Evolutionary conservation across 805 yeast genomes (phyloP).

Genomic region (Wickerhamiella australiensis): DNA sequence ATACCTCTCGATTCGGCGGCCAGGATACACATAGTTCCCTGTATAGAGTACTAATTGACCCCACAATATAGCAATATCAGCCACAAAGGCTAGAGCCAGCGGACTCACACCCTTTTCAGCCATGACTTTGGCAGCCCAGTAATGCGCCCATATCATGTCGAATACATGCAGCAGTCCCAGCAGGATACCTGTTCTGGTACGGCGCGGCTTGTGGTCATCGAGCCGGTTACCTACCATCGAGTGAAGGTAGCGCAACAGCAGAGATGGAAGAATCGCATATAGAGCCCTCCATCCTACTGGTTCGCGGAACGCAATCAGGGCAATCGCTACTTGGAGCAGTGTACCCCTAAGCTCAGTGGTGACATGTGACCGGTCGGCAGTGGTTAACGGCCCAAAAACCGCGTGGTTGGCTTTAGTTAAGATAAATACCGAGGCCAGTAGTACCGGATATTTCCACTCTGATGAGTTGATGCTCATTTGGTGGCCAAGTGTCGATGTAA

Average conservation of each 20-base stretch:
- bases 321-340: constrained; percentile 15
- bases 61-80: constrained; percentile 14
- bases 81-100: constrained; percentile 12
- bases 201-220: not conserved
- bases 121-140: constrained; percentile 9
- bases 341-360: constrained; percentile 9
- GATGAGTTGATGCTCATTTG: not conserved
- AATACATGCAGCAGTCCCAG: constrained; percentile 10
- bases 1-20: constrained; percentile 1
- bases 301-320: constrained; percentile 15
- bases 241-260: constrained; percentile 14
- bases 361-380: constrained; percentile 10
- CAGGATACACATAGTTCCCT: constrained; percentile 6
- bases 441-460: not conserved
- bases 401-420: constrained; percentile 1
- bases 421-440: not conserved
- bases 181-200: not conserved
- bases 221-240: constrained; percentile 5
- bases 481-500: not conserved
- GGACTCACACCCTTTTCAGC: constrained; percentile 10
- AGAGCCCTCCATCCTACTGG: constrained; percentile 13
- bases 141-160: constrained; percentile 15
- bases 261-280: constrained; percentile 10
- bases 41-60: constrained; percentile 14
- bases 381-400: constrained; percentile 12